Conservation (phyloP, 139 green algal genomes). For the Spirogloea muscicola region DNA sequence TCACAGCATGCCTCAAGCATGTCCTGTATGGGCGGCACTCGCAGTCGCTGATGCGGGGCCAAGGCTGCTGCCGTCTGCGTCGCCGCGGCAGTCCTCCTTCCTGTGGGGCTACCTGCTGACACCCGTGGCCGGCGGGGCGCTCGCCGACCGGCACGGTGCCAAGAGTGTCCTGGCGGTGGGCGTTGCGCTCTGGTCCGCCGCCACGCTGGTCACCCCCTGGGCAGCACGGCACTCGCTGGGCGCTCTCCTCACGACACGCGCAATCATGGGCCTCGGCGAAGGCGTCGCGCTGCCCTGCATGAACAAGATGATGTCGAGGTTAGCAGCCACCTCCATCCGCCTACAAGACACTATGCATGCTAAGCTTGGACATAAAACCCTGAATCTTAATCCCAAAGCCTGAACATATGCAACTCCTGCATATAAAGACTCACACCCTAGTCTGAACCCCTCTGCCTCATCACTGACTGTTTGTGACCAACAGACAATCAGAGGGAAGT, state of each 20-base stretch:
- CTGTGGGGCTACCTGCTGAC: slow-evolving; percentile 90
- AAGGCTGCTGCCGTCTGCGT: too few relatives aligned
- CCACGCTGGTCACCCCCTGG: slow-evolving; percentile 70
- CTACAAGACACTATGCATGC: too few relatives aligned
- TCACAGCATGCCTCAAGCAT: too few relatives aligned
- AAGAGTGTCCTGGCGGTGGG: slow-evolving; percentile 69
- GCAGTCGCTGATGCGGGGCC: too few relatives aligned
- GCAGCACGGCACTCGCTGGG: slow-evolving; percentile 57
- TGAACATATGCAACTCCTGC: too few relatives aligned
- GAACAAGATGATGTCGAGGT: slow-evolving; percentile 83
- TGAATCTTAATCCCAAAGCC: too few relatives aligned
- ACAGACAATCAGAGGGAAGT: too few relatives aligned
- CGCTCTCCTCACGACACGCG: slow-evolving; percentile 62
- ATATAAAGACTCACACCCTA: too few relatives aligned
- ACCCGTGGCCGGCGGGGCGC: slow-evolving; percentile 76
- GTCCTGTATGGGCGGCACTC: too few relatives aligned
- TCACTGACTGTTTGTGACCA: too few relatives aligned
- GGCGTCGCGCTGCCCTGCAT: slow-evolving; percentile 88
- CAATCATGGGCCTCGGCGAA: slow-evolving; percentile 80
- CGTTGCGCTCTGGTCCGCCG: slow-evolving; percentile 77
- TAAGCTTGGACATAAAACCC: too few relatives aligned
- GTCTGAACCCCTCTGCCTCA: too few relatives aligned
- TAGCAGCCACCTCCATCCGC: neutral
- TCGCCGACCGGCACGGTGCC: slow-evolving; percentile 81
- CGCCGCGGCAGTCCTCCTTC: slow-evolving; percentile 70